A percentile compares a stretch with the other conserved stretches of the same genome.
phyloP scores from a whole-genome alignment of 805 yeast genomes.

The Barnettozyma californica region DNA sequence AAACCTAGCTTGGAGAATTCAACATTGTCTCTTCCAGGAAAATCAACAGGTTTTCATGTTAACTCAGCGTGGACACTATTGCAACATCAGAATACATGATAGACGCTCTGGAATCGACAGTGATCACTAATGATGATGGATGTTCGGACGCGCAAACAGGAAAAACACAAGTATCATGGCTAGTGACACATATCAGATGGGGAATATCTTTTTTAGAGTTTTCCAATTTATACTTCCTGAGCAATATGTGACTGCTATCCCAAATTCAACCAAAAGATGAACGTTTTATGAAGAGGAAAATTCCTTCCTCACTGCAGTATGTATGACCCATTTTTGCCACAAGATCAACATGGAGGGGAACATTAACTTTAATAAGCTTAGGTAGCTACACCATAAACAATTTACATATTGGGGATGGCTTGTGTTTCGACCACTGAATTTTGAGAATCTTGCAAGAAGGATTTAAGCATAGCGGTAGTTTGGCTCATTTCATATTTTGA shows the following conservation, averaged over 20 bases:
- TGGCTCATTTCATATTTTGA: conserved; percentile 23
- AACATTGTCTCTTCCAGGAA: no score
- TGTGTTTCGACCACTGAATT: conserved; percentile 28
- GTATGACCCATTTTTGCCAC: conserved; percentile 30
- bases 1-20: no score
- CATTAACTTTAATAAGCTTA: conserved; percentile 13
- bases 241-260: conserved; percentile 31
- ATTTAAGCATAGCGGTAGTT: conserved; percentile 28
- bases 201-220: conserved; percentile 13
- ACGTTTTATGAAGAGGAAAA: conserved; percentile 18
- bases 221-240: conserved; percentile 21
- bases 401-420: conserved; percentile 5
- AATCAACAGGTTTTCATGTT: no score
- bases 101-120: no score
- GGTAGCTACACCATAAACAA: conserved; percentile 27
- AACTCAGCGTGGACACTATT: conserved; percentile 21
- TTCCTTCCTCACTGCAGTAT: conserved; percentile 31
- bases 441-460: conserved; percentile 25
- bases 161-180: conserved; percentile 7
- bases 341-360: conserved; percentile 24
- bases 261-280: conserved; percentile 28
- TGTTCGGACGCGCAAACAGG: no score
- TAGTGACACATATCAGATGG: conserved; percentile 16
- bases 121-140: no score
- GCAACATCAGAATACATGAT: conserved; percentile 14